Conservation (phyloP, 2,329 filamentous ascomycete species). For the Arthroderma uncinatum region DNA sequence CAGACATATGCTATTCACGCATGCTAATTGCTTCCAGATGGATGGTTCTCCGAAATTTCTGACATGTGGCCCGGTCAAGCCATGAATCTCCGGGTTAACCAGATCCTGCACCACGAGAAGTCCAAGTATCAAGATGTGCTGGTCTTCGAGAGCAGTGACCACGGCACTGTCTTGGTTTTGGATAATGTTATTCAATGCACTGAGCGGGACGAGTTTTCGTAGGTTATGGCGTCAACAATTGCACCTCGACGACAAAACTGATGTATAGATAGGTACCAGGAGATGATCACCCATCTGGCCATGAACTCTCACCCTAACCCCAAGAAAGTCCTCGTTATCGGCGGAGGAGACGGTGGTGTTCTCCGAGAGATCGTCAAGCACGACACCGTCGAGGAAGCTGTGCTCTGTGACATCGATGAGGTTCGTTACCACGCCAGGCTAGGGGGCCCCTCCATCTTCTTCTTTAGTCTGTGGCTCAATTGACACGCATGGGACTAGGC, state of each 20-base stretch:
- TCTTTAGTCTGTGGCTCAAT: slow-evolving; percentile 2
- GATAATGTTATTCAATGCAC: slow-evolving; percentile 99
- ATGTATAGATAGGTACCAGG: slow-evolving; percentile 58
- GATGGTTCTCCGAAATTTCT: slow-evolving; percentile 99
- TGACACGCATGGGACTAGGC: slow-evolving; percentile 42
- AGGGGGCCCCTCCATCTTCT: background rate
- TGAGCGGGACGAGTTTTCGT: slow-evolving; percentile 95
- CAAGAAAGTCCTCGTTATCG: slow-evolving; percentile 96
- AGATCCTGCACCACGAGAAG: slow-evolving; percentile 98
- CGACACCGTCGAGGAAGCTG: slow-evolving; percentile 88
- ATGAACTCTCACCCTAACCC: slow-evolving; percentile 98
- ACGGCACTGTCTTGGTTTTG: slow-evolving; percentile 89
- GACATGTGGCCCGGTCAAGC: slow-evolving; percentile 99
- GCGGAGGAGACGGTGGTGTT: slow-evolving; percentile 93
- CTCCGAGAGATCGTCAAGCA: slow-evolving; percentile 99
- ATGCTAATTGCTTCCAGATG: slow-evolving; percentile 52
- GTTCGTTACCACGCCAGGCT: slow-evolving; percentile 29
- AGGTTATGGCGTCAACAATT: slow-evolving; percentile 23
- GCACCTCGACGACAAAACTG: background rate
- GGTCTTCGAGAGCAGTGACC: slow-evolving; percentile 95
- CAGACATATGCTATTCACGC: slow-evolving; percentile 2
- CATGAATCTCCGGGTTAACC: slow-evolving; percentile 96
- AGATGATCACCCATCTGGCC: slow-evolving; percentile 98
- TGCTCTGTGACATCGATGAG: slow-evolving; percentile 97
- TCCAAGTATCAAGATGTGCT: slow-evolving; percentile 98